Conservation (phyloP, 306 rosid genomes). For the Glycine tomentella region DNA sequence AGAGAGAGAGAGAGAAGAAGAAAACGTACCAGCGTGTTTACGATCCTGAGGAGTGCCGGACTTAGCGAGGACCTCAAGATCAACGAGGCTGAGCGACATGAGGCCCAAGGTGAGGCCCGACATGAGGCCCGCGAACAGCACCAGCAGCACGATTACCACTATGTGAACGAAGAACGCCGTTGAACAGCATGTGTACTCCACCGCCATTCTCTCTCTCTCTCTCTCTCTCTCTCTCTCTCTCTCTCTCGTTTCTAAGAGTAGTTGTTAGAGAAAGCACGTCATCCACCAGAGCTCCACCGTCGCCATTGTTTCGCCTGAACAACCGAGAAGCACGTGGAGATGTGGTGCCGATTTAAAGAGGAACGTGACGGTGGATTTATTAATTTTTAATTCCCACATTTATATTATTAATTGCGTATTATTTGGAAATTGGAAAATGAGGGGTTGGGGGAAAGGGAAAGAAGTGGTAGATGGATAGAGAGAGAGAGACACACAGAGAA, state of each 20-base stretch:
- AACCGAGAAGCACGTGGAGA: background rate
- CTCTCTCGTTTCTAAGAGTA: too few relatives aligned
- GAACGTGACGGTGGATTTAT: background rate
- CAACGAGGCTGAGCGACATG: slow-evolving; percentile 59
- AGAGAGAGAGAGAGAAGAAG: background rate
- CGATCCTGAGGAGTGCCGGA: slow-evolving; percentile 60
- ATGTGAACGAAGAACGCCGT: slow-evolving; percentile 49
- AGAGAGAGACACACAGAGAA: too few relatives aligned
- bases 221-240: background rate
- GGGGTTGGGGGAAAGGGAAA: too few relatives aligned
- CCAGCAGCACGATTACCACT: slow-evolving; percentile 38
- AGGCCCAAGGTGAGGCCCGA: slow-evolving; percentile 60
- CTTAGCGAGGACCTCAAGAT: slow-evolving; percentile 59
- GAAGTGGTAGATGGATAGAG: too few relatives aligned
- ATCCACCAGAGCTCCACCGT: slow-evolving; percentile 37
- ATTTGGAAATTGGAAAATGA: background rate
- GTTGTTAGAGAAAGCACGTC: slow-evolving; percentile 37
- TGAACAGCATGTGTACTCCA: slow-evolving; percentile 54
- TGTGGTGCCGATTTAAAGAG: background rate
- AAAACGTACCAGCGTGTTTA: slow-evolving; percentile 50
- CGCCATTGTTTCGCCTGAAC: slow-evolving; percentile 25
- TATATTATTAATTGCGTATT: background rate
- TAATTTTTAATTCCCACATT: background rate
- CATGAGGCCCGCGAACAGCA: slow-evolving; percentile 57
- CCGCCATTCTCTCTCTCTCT: slow-evolving; percentile 43